A percentile compares a stretch with the other conserved stretches of the same genome.
Evolutionary conservation across 108 stramenopile species (phyloP).

Genomic region (Cyclotella choctawhatcheeana): DNA sequence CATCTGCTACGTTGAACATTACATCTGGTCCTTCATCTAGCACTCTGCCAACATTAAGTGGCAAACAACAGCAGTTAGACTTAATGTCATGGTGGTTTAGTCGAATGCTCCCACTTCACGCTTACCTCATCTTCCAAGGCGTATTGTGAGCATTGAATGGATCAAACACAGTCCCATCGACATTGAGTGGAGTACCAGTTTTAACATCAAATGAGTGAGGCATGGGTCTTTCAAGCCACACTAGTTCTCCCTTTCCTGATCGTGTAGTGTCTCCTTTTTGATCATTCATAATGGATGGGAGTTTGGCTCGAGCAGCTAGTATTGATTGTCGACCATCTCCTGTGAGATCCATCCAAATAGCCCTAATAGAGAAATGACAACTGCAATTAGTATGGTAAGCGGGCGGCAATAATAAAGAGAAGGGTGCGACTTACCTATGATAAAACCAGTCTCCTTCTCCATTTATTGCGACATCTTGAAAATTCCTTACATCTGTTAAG

Average conservation of each 20-base stretch:
- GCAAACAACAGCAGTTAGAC: background rate
- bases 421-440: constrained; percentile 61
- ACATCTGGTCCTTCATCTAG: constrained; percentile 94
- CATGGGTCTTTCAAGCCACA: constrained; percentile 86
- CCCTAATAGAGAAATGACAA: constrained; percentile 28
- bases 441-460: constrained; percentile 89
- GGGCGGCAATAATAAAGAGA: constrained; percentile 1
- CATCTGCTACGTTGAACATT: constrained; percentile 93
- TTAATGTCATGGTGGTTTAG: background rate
- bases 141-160: constrained; percentile 72
- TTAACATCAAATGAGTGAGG: constrained; percentile 65
- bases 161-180: constrained; percentile 83
- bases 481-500: constrained; percentile 54
- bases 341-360: constrained; percentile 91
- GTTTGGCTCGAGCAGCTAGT: constrained; percentile 88
- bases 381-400: background rate
- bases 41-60: constrained; percentile 43
- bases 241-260: constrained; percentile 67
- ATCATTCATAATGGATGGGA: constrained; percentile 38
- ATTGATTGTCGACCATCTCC: constrained; percentile 90
- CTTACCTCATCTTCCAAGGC: constrained; percentile 81
- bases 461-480: constrained; percentile 39
- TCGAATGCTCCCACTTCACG: background rate
- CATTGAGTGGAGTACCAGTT: constrained; percentile 79
- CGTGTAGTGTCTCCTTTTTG: constrained; percentile 21